A percentile compares a stretch with the other conserved stretches of the same genome.
Conservation (phyloP, 78 protist genomes). For the Protostelium mycophagum region DNA sequence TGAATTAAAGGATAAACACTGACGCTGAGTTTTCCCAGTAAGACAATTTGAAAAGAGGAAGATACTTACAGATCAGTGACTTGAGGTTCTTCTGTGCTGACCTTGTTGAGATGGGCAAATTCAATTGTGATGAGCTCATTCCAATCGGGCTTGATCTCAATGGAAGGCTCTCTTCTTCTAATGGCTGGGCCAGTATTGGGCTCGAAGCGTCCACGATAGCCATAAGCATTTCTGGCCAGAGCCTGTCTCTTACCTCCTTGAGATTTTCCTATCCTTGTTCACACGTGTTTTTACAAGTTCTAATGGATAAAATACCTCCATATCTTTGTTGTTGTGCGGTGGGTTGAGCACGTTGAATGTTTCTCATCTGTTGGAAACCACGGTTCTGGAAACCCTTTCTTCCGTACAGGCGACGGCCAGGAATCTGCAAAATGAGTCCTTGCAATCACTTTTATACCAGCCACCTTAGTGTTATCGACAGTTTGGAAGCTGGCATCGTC, state of each 20-base stretch:
- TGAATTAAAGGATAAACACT: too few species aligned
- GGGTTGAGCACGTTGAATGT: not conserved
- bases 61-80: not conserved
- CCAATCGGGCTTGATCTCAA: not conserved
- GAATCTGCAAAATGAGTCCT: too few species aligned
- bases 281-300: not conserved
- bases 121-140: not conserved
- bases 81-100: not conserved
- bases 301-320: too few species aligned
- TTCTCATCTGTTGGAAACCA: not conserved
- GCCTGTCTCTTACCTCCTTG: not conserved
- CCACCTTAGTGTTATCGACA: not conserved
- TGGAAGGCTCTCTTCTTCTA: not conserved
- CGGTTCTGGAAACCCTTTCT: not conserved
- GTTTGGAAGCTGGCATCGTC: not conserved
- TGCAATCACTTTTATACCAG: too few species aligned
- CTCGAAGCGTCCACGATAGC: not conserved
- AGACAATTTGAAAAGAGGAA: not conserved
- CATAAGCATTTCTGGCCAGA: not conserved
- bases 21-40: too few species aligned
- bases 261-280: not conserved
- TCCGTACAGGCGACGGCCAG: not conserved
- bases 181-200: not conserved
- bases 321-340: not conserved
- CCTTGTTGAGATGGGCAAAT: not conserved